Evolutionary conservation across 2,329 filamentous ascomycete species (phyloP), one percentile per base, ranked within the genome.

Genomic region (Calonectria fujianensis): DNA sequence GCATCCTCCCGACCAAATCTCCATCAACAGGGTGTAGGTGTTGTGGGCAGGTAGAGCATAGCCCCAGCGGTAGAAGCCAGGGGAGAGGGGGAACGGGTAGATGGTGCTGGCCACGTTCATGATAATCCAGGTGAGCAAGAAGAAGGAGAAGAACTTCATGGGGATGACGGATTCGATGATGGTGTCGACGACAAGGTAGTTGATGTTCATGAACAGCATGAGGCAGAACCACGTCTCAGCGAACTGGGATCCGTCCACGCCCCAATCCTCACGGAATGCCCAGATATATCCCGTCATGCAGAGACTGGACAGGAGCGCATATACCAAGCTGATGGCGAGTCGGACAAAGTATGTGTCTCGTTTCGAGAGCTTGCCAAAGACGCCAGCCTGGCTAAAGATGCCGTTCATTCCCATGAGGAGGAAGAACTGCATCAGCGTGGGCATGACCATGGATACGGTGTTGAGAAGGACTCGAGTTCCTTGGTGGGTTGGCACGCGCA

Each of bases 1-100:
- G n/a, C 84, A 83, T 6, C 87, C 87, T 27, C 83, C 83, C 4
- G 85, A 85, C 86, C 87, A 89, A 6, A 88, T 85, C 27, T 87
- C 80, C 0, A 86, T 78, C 13, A 88, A 74, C 5, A 85, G 70
- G 4, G 83, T 81, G 73, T 85, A 88, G 0, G 76, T 57, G 5
- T 78, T 71, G 48, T 86, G 81, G 1, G 83, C 83, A 0, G 86
- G 86, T 24, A 87, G 78, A 0, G 83, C 78, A 50, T 86, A 85
- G 10, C 82, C 84, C 71, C 84, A 82, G 1, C 83, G 81, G 71
- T 87, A 88, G 76, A 88, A 88, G 0, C 82, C 84, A 3, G 85
- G 77, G 9, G 80, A 82, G 0, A 87, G 75, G 57, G 86, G 83
- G 20, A 87, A 82, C 0, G 86, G 86, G 24, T 80, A 81, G 16